Base-by-base conservation (phyloP, 768 basidiomycete genomes). In the Erythrobasidium yunnanense region DNA sequence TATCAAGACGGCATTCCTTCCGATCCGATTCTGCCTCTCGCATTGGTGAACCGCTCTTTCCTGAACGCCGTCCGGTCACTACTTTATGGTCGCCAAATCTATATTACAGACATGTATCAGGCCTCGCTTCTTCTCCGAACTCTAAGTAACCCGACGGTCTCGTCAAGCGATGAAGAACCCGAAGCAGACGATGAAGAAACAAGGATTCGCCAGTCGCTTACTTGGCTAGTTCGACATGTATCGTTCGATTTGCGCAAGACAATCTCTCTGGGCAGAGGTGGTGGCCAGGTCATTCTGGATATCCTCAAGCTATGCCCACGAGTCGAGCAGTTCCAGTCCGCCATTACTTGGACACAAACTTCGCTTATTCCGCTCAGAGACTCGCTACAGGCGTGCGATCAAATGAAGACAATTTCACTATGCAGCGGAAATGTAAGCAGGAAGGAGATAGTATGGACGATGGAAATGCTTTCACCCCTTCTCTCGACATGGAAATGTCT, bases 1-100 rank as follows among this genome's bases (percentile, higher is more conserved):
- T 73, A 65, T 62, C 53, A 62, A 2, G 73, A 73, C 38, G 73
- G 71, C 22, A 45, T 72, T 0, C 73, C 73, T 2, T 1, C 2
- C 33, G 69, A 71, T 29, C 70, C 70, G 4, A 46, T 69, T 35
- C 68, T 73, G 27, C 71, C 73, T 20, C 63, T 73, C 18, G 18
- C 66, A 5, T 65, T 65, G 65, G 23, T 71, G 55, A 66, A 55
- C n/a, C 65, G 71, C n/a, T 34, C 70, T 4, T 72, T 73, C 63
- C 58, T 73, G 0, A 68, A 70, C 47, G 69, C 70, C 1, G 27
- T 67, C 1, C 63, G 73, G 29, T 56, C 67, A 29, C 11, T 45
- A 20, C 50, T 73, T 5, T 73, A 71, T 55, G 53, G 35, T 13
- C 23, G 66, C 2, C 25, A 23, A n/a, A 42, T 66, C 4, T 22